Conservation (phyloP, 345 rosid species). For the Zanthoxylum bungeanum region DNA sequence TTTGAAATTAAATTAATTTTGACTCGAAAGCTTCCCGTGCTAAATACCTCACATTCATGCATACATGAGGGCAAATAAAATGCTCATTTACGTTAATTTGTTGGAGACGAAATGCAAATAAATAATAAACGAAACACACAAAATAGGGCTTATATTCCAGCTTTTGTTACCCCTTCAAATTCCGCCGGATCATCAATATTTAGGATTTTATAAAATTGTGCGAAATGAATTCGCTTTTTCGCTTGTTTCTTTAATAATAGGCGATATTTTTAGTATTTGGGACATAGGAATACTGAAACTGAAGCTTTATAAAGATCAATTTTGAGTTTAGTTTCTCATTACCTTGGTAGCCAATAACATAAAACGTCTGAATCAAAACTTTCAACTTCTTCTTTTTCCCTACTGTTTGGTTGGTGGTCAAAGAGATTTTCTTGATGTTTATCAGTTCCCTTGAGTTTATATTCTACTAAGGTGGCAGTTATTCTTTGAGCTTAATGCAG, state of each 20-base stretch:
- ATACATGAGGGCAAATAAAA: background rate
- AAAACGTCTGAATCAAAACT: background rate
- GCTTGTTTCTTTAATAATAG: background rate
- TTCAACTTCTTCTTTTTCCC: background rate
- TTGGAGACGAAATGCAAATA: background rate
- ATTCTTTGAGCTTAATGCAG: conserved; percentile 30
- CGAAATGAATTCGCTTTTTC: background rate
- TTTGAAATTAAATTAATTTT: background rate
- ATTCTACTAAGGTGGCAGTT: background rate
- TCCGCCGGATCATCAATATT: too few relatives aligned
- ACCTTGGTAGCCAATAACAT: background rate
- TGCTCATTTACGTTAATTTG: background rate
- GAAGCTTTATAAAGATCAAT: background rate
- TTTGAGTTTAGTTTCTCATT: background rate
- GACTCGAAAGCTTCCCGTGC: background rate
- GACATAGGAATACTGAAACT: background rate
- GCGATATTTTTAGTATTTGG: background rate
- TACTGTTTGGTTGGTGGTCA: background rate
- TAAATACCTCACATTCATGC: background rate
- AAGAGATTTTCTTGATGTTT: background rate
- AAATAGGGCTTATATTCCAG: background rate
- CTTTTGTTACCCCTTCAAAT: background rate
- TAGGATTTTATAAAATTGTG: too few relatives aligned
- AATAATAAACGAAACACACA: too few relatives aligned
- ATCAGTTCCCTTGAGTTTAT: background rate